These are phyloP conservation scores for Blastomyces parvus DNA, from an alignment of 2,329 filamentous ascomycete species.

Conservation along the genomic window DNA sequence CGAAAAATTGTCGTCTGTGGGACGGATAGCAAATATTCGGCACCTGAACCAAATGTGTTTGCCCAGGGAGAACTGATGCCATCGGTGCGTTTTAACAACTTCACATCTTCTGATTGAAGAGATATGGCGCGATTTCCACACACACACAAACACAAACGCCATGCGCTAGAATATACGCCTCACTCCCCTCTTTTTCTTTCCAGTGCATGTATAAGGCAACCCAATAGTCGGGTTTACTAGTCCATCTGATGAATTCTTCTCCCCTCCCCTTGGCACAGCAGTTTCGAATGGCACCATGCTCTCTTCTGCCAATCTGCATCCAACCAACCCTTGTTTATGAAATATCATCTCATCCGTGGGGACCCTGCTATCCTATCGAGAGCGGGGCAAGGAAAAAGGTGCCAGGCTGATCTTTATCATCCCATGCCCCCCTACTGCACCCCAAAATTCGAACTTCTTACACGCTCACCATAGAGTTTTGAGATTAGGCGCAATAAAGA, in stretches of 20 bases:
- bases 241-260: too few relatives aligned
- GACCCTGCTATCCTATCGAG: background rate
- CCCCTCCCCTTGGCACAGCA: conserved; percentile 1
- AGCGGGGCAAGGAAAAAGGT: background rate
- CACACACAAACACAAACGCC: too few relatives aligned
- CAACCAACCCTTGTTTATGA: background rate
- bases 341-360: background rate
- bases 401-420: too few relatives aligned
- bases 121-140: background rate
- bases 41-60: background rate
- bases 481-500: too few relatives aligned
- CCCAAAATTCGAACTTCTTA: background rate
- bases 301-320: background rate
- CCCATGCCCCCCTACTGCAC: background rate
- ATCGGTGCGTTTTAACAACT: too few relatives aligned
- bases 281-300: background rate
- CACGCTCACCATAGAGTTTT: too few relatives aligned
- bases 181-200: background rate
- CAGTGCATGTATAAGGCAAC: background rate
- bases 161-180: background rate
- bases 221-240: too few relatives aligned
- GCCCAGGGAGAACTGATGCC: background rate
- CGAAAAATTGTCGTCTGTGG: background rate
- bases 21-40: background rate
- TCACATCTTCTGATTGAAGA: background rate